phyloP scores from a whole-genome alignment of 176 grass and related monocot species.

The Juncus effusus region DNA sequence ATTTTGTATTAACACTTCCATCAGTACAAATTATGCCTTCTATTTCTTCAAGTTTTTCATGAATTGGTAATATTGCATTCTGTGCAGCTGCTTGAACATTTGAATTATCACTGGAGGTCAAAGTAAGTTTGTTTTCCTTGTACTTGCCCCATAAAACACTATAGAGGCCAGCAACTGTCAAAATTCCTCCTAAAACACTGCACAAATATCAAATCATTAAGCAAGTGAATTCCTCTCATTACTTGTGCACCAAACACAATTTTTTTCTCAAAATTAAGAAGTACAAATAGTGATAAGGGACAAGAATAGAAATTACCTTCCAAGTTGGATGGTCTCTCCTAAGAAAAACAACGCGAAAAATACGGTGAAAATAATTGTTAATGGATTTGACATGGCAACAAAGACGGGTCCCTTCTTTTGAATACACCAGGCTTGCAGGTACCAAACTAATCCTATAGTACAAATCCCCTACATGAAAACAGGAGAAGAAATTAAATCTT shows the following conservation, averaged over 20 bases:
- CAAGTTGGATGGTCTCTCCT: slow-evolving; percentile 36
- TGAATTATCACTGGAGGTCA: too few species aligned
- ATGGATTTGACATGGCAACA: slow-evolving; percentile 36
- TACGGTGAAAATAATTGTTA: slow-evolving; percentile 40
- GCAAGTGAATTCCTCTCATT: too few species aligned
- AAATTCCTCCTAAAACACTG: slow-evolving; percentile 52
- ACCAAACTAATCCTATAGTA: slow-evolving; percentile 41
- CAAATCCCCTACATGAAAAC: slow-evolving; percentile 31
- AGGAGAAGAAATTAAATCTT: neutral
- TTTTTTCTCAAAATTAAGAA: too few species aligned
- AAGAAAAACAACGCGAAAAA: slow-evolving; percentile 42
- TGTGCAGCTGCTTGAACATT: too few species aligned
- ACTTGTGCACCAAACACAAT: neutral
- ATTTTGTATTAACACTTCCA: too few species aligned
- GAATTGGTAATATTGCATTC: too few species aligned
- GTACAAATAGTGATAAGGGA: neutral
- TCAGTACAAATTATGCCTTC: too few species aligned
- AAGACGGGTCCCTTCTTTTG: slow-evolving; percentile 49
- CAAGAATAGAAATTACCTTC: slow-evolving; percentile 31
- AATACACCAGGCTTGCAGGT: slow-evolving; percentile 55
- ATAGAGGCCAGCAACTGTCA: slow-evolving; percentile 56
- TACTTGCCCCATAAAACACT: slow-evolving; percentile 60
- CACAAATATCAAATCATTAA: neutral
- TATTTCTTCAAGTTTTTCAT: too few species aligned
- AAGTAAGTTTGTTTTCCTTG: slow-evolving; percentile 23